Evolutionary conservation across 768 basidiomycete species (phyloP).

Genomic region (Tricholoma terreum): DNA sequence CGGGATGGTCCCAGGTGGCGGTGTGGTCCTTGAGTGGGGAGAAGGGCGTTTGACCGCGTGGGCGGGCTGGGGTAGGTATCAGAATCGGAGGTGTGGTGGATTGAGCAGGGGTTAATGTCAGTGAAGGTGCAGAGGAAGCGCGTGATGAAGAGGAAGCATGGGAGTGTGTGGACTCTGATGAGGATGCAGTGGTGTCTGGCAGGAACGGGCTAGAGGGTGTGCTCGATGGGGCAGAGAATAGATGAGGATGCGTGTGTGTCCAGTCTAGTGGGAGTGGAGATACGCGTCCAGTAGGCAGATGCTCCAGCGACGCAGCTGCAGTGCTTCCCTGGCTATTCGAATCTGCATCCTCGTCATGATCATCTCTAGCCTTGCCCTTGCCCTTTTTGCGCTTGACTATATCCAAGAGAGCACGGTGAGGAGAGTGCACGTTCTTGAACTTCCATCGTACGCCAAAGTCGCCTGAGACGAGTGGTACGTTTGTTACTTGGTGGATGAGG

Average conservation of each 20-base stretch:
- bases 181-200: slow-evolving; percentile 1
- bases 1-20: slow-evolving; percentile 56
- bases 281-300: not conserved
- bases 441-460: slow-evolving; percentile 72
- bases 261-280: slow-evolving; percentile 12
- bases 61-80: slow-evolving; percentile 19
- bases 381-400: slow-evolving; percentile 24
- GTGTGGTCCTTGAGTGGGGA: slow-evolving; percentile 61
- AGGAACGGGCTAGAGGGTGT: slow-evolving; percentile 10
- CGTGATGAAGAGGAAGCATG: not conserved
- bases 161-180: slow-evolving; percentile 3
- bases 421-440: slow-evolving; percentile 51
- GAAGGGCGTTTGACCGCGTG: slow-evolving; percentile 62
- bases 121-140: not conserved
- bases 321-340: slow-evolving; percentile 9
- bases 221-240: slow-evolving; percentile 15
- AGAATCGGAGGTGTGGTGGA: slow-evolving; percentile 11
- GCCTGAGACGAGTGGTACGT: slow-evolving; percentile 69
- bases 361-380: slow-evolving; percentile 10
- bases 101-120: slow-evolving; percentile 6
- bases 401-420: slow-evolving; percentile 39
- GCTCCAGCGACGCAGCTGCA: slow-evolving; percentile 3
- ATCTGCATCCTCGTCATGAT: slow-evolving; percentile 12
- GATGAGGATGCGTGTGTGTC: slow-evolving; percentile 9
- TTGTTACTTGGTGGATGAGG: slow-evolving; percentile 63